Evolutionary conservation across 208 protist species (phyloP), one percentile per base, ranked within the genome.

Genomic region (Herpetomonas muscarum): DNA sequence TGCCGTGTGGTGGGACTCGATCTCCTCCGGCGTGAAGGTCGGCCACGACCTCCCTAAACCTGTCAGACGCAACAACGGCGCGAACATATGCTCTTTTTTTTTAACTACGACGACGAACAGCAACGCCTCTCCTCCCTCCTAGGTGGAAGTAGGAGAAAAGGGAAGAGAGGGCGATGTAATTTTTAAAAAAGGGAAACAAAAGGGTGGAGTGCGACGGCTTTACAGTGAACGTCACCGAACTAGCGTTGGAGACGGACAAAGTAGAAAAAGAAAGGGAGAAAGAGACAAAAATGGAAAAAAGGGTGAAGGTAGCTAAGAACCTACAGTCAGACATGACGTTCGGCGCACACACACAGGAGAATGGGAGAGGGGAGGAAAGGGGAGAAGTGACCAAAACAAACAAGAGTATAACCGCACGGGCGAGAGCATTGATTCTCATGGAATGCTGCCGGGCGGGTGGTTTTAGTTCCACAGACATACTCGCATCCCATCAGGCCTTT

Each of bases 31-130:
- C 10, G 65, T 64, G 57, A 60, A 65, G 22, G 37, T 29, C 12
- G 65, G 65, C 65, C 65, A 71, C 17, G 34, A 59, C 30, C 65
- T 71, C 2, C 32, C 3, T 26, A 63, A 24, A 13, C 55, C 55
- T 15, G 61, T 46, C 24, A 65, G 2, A 19, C 50, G 28, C 26
- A 65, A 52, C 1, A 62, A 30, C 26, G 58, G 62, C 21, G 53
- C 41, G 41, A 67, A 36, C 62, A 67, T 67, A 28, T 54, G 7
- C 24, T 36, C 17, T 34, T 36, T 28, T n/a, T 39, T 21, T 17
- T 32, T 53, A 30, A 26, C n/a, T n/a, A n/a, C n/a, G n/a, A n/a
- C n/a, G n/a, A n/a, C n/a, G n/a, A n/a, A n/a, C n/a, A n/a, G n/a
- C n/a, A n/a, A n/a, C n/a, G n/a, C n/a, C n/a, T n/a, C n/a, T n/a